Conservation (phyloP, 1,284 basidiomycete genomes). For the Macrocystidia cucumis region DNA sequence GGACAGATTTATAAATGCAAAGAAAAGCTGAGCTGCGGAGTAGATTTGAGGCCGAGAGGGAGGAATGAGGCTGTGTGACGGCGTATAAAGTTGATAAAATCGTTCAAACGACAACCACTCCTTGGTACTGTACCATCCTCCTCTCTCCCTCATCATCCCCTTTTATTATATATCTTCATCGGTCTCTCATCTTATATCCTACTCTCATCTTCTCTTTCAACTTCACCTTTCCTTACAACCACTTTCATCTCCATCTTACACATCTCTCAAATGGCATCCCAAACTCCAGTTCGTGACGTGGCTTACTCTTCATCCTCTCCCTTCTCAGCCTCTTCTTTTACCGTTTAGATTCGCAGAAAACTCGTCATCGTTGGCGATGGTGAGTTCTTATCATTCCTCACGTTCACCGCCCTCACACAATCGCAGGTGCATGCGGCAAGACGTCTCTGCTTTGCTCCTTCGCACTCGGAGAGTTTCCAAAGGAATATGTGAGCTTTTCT, state of each 20-base stretch:
- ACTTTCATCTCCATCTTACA: conserved; percentile 7
- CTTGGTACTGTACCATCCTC: not conserved
- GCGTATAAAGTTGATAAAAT: no score
- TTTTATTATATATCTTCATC: conserved; percentile 9
- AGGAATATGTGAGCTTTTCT: conserved; percentile 75
- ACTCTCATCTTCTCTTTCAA: conserved; percentile 10
- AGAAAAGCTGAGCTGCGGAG: no score
- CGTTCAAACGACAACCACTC: no score
- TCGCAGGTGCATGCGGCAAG: conserved; percentile 75
- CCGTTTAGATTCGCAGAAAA: conserved; percentile 71
- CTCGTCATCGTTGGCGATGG: conserved; percentile 94
- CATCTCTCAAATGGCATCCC: conserved; percentile 31
- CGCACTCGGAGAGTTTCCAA: conserved; percentile 94
- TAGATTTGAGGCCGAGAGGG: no score
- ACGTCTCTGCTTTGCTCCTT: conserved; percentile 85
- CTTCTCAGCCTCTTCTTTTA: conserved; percentile 4
- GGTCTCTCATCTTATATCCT: conserved; percentile 9
- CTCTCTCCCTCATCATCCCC: conserved; percentile 8
- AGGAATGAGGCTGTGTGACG: no score
- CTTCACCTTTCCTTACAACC: conserved; percentile 5
- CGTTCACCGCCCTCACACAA: conserved; percentile 11
- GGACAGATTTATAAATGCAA: no score
- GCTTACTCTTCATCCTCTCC: conserved; percentile 7
- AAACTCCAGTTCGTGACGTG: conserved; percentile 36
- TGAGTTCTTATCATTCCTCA: conserved; percentile 29